Evolutionary conservation across 345 rosid genomes (phyloP).

Genomic region (Physaria fendleri): DNA sequence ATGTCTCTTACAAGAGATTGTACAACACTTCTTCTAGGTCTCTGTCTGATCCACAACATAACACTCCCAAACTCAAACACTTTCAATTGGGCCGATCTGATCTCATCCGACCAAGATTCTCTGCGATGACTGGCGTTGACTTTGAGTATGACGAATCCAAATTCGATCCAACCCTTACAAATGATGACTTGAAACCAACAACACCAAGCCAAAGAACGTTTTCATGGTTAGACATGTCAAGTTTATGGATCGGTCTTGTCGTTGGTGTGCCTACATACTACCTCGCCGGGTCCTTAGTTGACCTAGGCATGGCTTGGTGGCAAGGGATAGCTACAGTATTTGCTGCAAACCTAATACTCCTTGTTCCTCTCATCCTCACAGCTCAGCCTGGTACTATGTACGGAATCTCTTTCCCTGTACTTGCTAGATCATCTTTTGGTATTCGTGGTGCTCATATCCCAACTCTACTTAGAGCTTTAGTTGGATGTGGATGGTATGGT

Average conservation of each 20-base stretch:
- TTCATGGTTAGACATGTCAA: slow-evolving; percentile 76
- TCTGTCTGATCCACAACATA: background rate
- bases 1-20: slow-evolving; percentile 18
- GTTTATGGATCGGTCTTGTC: slow-evolving; percentile 94
- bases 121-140: slow-evolving; percentile 21
- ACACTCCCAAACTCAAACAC: background rate
- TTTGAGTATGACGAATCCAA: slow-evolving; percentile 26
- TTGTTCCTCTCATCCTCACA: slow-evolving; percentile 66
- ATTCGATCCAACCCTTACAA: slow-evolving; percentile 57
- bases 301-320: slow-evolving; percentile 99
- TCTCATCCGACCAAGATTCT: slow-evolving; percentile 30
- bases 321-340: slow-evolving; percentile 90
- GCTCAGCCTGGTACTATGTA: slow-evolving; percentile 81
- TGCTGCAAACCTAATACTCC: slow-evolving; percentile 60
- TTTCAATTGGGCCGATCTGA: background rate
- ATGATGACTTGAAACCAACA: slow-evolving; percentile 86
- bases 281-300: slow-evolving; percentile 84
- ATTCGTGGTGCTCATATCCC: slow-evolving; percentile 82
- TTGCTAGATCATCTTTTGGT: slow-evolving; percentile 82
- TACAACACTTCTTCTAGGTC: slow-evolving; percentile 5
- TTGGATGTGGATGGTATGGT: slow-evolving; percentile 98
- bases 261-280: slow-evolving; percentile 92
- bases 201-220: slow-evolving; percentile 47
- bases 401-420: slow-evolving; percentile 83
- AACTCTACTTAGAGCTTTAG: slow-evolving; percentile 73